phyloP scores from a whole-genome alignment of 768 basidiomycete genomes.

The Mrakia gelida region DNA sequence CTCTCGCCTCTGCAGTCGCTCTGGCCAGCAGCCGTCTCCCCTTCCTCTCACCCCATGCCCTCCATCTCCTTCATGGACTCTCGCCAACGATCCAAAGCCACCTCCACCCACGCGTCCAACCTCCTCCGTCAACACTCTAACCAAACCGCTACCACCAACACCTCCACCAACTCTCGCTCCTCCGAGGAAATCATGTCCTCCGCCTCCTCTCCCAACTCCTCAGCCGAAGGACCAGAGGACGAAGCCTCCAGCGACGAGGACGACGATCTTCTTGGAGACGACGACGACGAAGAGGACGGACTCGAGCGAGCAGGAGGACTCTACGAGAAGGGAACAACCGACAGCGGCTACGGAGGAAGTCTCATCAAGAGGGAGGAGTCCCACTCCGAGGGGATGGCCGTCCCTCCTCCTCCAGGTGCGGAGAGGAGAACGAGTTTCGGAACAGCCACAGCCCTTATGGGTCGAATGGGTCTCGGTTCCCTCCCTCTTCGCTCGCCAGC shows the following conservation, averaged over 20 bases:
- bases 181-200: slow-evolving; percentile 32
- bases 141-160: slow-evolving; percentile 32
- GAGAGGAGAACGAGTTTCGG: slow-evolving; percentile 14
- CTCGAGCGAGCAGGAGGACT: background rate
- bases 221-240: background rate
- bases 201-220: slow-evolving; percentile 11
- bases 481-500: slow-evolving; percentile 5
- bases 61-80: slow-evolving; percentile 36
- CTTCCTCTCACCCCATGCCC: slow-evolving; percentile 36
- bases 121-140: slow-evolving; percentile 31
- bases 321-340: slow-evolving; percentile 22
- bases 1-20: slow-evolving; percentile 33
- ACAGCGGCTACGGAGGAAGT: slow-evolving; percentile 3
- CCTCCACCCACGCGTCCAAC: slow-evolving; percentile 28
- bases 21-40: slow-evolving; percentile 38
- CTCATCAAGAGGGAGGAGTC: background rate
- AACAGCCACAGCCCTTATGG: slow-evolving; percentile 20
- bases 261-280: slow-evolving; percentile 31
- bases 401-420: slow-evolving; percentile 1
- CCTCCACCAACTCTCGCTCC: slow-evolving; percentile 29
- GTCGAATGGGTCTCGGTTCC: slow-evolving; percentile 9
- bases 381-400: background rate
- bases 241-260: slow-evolving; percentile 17
- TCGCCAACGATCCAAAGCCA: slow-evolving; percentile 24
- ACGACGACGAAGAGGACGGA: slow-evolving; percentile 35